Base-by-base conservation (phyloP, 2,329 filamentous ascomycete species). In the Cordyceps militaris region DNA sequence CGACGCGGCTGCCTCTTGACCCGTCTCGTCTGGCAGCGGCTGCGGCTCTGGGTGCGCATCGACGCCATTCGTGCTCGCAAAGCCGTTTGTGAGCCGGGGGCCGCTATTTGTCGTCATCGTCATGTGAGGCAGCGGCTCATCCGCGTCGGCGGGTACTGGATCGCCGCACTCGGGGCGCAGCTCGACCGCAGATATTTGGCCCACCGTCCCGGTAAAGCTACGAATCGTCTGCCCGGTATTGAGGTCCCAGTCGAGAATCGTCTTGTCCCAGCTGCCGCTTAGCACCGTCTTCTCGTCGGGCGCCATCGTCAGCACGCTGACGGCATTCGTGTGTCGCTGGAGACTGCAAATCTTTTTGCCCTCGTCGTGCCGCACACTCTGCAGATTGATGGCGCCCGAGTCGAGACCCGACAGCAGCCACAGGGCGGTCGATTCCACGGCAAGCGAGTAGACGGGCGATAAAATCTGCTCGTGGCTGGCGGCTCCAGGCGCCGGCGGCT, bases 201-300 rank as follows among this genome's bases (percentile, higher is more conserved):
- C 80, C 14, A 86, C 89, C 55, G 81, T 89, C 2, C 88, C 87
- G 48, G 87, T 85, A 66, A 94, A 99, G 4, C 81, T 80, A 11
- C 92, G 83, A 62, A 85, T 86, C 7, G 88, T 79, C 65, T 88
- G 80, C 0, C 94, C 94, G 1, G 84, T 94, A 66, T 97, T 91
- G 26, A 99, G 72, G 70, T 97, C 94, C 94, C 94, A 99, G 69
- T 97, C 92, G 55, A 91, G 82, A 1, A 97, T 86, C 19, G 83
- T 88, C 74, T 96, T 97, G 71, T 99, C 94, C 94, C 94, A 99
- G 69, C 91, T 93, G 3, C 94, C 94, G 34, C 91, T 97, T 9
- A 99, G 73, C 4, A 97, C 83, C 40, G 87, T 92, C 66, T 81
- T 86, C 74, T 99, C 94, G 64, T 97, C 92, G 5, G 88, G 84